Evolutionary conservation across 2,329 filamentous ascomycete genomes (phyloP).

Genomic region (Trichophyton schoenleinii): DNA sequence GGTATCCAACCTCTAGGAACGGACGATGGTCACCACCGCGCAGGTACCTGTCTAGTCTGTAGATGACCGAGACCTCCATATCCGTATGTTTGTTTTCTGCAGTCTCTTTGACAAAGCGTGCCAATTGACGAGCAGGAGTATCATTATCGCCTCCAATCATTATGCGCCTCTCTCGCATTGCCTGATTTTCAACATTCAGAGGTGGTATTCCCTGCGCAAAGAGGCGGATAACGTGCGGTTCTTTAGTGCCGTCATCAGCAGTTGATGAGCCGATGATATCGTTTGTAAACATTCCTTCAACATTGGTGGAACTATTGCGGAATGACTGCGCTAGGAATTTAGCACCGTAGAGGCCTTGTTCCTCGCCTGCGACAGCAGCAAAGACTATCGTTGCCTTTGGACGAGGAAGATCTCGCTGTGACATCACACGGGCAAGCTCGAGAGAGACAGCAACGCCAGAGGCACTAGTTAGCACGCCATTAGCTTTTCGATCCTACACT

Average conservation of each 20-base stretch:
- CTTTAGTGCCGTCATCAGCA: conserved; percentile 8
- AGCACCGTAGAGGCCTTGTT: conserved; percentile 8
- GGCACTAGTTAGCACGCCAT: background rate
- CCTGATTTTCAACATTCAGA: conserved; percentile 7
- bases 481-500: background rate
- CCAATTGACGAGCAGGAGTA: conserved; percentile 7
- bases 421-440: conserved; percentile 10
- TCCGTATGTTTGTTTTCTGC: conserved; percentile 8
- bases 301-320: conserved; percentile 9
- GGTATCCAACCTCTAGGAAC: conserved; percentile 9
- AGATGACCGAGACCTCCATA: conserved; percentile 9
- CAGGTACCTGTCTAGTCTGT: conserved; percentile 8
- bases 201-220: conserved; percentile 9
- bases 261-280: conserved; percentile 10
- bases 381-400: conserved; percentile 8
- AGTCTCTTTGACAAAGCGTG: conserved; percentile 10
- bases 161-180: conserved; percentile 7
- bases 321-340: conserved; percentile 7
- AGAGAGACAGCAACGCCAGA: conserved; percentile 10
- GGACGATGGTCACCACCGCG: conserved; percentile 10
- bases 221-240: conserved; percentile 8
- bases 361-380: conserved; percentile 10
- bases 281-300: conserved; percentile 11
- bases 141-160: conserved; percentile 10
- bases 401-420: conserved; percentile 6